phyloP scores from a whole-genome alignment of 129 eudicot genomes.

The Erigeron canadensis region DNA sequence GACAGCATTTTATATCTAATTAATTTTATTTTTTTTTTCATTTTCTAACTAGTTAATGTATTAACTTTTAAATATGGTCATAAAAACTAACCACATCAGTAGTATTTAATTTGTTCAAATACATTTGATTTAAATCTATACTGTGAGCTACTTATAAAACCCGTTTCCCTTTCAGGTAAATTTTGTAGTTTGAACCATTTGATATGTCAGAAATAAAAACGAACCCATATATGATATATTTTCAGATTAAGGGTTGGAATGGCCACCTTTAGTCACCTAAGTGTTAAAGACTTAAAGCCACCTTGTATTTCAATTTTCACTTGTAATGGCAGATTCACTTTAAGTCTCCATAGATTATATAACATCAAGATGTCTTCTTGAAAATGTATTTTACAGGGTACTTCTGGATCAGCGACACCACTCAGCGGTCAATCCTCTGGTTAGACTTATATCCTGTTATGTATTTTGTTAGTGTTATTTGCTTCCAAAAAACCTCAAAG shows the following conservation, averaged over 20 bases:
- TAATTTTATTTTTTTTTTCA: background rate
- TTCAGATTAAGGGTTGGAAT: background rate
- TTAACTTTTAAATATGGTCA: conserved; percentile 1
- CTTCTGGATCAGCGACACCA: conserved; percentile 55
- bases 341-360: background rate
- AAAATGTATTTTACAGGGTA: conserved; percentile 48
- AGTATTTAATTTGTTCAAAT: background rate
- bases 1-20: background rate
- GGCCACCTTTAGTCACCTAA: background rate
- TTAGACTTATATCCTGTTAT: conserved; percentile 29
- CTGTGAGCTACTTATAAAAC: background rate
- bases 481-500: background rate
- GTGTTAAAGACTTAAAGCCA: background rate
- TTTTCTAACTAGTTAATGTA: background rate
- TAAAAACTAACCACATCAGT: background rate
- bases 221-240: background rate
- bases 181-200: background rate
- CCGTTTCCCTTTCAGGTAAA: background rate
- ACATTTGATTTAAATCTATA: background rate
- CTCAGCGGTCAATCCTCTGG: conserved; percentile 65
- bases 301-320: background rate
- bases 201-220: background rate
- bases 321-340: background rate
- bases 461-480: background rate
- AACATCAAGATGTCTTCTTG: background rate